Evolutionary conservation across 768 basidiomycete genomes (phyloP).

Genomic region (Paxillus involutus): DNA sequence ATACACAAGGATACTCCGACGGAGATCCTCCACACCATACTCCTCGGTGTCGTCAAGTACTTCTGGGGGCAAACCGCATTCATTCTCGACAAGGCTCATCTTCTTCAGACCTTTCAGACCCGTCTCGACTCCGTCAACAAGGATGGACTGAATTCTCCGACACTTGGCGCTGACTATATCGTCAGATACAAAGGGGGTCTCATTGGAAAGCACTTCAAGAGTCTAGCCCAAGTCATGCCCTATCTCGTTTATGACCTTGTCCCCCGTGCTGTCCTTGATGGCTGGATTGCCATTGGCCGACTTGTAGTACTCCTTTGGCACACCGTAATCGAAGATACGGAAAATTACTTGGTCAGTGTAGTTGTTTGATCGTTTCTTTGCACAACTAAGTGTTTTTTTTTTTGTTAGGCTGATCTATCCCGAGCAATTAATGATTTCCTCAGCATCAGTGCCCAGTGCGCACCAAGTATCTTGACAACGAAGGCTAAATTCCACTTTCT

Average conservation of each 20-base stretch:
- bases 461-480: constrained; percentile 18
- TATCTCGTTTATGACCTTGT: constrained; percentile 31
- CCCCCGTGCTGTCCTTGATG: constrained; percentile 14
- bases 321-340: constrained; percentile 35
- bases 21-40: constrained; percentile 32
- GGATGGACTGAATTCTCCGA: constrained; percentile 26
- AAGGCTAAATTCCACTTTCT: constrained; percentile 31
- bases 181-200: constrained; percentile 28
- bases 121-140: constrained; percentile 23
- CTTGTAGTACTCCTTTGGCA: constrained; percentile 40
- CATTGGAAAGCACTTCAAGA: constrained; percentile 34
- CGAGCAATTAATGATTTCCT: constrained; percentile 21
- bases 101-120: constrained; percentile 19
- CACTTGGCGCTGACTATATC: constrained; percentile 30
- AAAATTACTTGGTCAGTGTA: constrained; percentile 30
- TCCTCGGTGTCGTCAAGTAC: constrained; percentile 34
- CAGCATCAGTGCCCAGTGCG: constrained; percentile 16
- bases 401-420: constrained; percentile 1
- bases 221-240: constrained; percentile 26
- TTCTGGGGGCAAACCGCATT: constrained; percentile 23
- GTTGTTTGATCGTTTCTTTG: background rate
- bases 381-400: background rate
- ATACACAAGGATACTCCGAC: constrained; percentile 31
- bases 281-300: constrained; percentile 34
- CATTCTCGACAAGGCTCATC: constrained; percentile 21